Evolutionary conservation across 1,284 basidiomycete genomes (phyloP).

Genomic region (Mycena citricolor): DNA sequence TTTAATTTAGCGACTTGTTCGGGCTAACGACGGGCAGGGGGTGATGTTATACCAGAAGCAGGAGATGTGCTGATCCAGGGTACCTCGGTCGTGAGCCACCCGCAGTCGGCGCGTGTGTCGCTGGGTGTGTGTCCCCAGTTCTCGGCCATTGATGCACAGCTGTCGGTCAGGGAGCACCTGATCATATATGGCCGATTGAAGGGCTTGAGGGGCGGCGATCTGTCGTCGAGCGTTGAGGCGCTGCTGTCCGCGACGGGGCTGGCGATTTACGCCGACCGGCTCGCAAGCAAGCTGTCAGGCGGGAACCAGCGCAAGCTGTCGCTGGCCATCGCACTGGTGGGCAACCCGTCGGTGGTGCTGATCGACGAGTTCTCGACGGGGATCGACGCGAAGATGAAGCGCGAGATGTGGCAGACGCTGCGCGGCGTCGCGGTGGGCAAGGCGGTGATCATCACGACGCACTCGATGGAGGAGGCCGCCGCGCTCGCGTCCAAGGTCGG

Average conservation of each 20-base stretch:
- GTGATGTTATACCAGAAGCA: constrained; percentile 57
- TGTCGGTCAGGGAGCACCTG: constrained; percentile 78
- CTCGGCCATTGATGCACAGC: constrained; percentile 75
- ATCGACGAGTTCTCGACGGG: constrained; percentile 86
- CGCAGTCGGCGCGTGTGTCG: constrained; percentile 59
- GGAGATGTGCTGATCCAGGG: constrained; percentile 70
- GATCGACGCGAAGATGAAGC: constrained; percentile 80
- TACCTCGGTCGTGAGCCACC: constrained; percentile 59
- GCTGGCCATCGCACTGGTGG: constrained; percentile 77
- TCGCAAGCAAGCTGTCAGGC: constrained; percentile 74
- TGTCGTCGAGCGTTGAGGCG: constrained; percentile 54
- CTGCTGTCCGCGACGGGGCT: constrained; percentile 65
- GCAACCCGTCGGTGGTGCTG: constrained; percentile 74
- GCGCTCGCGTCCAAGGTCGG: constrained; percentile 61
- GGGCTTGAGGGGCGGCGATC: constrained; percentile 55
- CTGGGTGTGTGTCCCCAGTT: constrained; percentile 84
- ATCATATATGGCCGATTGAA: constrained; percentile 66
- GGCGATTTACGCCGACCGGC: constrained; percentile 59
- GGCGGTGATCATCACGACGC: constrained; percentile 68
- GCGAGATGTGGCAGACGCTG: constrained; percentile 79
- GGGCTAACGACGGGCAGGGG: constrained; percentile 39
- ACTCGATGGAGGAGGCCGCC: constrained; percentile 68
- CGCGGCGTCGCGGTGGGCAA: constrained; percentile 63
- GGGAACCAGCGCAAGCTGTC: constrained; percentile 81
- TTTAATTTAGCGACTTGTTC: neutral